These are phyloP conservation scores for Polysphondylium violaceum DNA, from an alignment of 78 protist species.

Conservation along the genomic window DNA sequence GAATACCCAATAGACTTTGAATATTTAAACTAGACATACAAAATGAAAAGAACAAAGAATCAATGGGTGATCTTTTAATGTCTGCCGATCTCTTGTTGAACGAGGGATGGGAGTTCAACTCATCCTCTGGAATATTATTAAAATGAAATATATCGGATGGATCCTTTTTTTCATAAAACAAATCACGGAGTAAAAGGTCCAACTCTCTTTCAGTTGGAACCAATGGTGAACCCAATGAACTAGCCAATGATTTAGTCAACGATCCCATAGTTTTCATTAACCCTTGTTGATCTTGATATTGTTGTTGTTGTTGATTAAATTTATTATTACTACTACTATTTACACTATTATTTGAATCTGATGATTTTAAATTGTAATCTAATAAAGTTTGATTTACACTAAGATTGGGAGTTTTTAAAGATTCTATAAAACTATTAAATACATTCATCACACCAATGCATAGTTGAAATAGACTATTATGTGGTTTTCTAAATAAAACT, in stretches of 20 bases:
- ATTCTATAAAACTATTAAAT: slow-evolving; percentile 27
- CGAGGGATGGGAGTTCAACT: slow-evolving; percentile 44
- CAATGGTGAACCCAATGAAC: slow-evolving; percentile 41
- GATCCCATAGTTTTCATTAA: slow-evolving; percentile 38
- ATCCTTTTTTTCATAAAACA: slow-evolving; percentile 55
- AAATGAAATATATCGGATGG: slow-evolving; percentile 37
- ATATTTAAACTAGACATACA: slow-evolving; percentile 44
- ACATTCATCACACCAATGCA: slow-evolving; percentile 22
- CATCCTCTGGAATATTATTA: slow-evolving; percentile 64
- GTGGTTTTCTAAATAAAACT: slow-evolving; percentile 46
- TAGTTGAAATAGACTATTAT: slow-evolving; percentile 29
- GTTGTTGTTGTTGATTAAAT: background rate
- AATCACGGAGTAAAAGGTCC: slow-evolving; percentile 29
- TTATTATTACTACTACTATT: background rate
- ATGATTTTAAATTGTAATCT: slow-evolving; percentile 30
- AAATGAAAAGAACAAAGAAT: slow-evolving; percentile 65
- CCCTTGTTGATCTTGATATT: background rate
- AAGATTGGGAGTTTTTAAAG: slow-evolving; percentile 2
- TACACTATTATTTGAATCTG: background rate
- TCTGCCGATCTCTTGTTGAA: background rate
- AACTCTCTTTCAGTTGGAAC: slow-evolving; percentile 49
- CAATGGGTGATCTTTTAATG: slow-evolving; percentile 57
- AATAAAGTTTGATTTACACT: slow-evolving; percentile 27
- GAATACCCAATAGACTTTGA: slow-evolving; percentile 34
- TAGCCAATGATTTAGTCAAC: slow-evolving; percentile 45